A percentile compares a stretch with the other conserved stretches of the same genome.
These are phyloP conservation scores for Linum lewisii DNA, from an alignment of 345 rosid species.

Conservation along the genomic window DNA sequence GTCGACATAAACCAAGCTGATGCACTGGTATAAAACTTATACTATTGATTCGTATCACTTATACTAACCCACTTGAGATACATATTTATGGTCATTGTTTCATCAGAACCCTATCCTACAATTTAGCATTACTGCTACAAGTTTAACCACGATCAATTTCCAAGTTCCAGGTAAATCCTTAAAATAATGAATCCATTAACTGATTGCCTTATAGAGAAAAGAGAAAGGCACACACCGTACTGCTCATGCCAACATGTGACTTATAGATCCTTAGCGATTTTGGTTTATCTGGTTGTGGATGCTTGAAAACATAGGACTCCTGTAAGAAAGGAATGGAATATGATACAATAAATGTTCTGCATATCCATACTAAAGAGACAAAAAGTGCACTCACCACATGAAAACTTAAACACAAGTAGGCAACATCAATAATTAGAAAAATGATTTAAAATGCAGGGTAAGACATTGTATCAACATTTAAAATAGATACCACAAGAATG, in stretches of 20 bases:
- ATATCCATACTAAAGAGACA: background rate
- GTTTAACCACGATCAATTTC: background rate
- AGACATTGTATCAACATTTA: no score
- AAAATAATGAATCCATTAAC: background rate
- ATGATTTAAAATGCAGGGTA: background rate
- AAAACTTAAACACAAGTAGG: background rate
- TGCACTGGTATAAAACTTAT: no score
- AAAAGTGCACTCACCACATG: background rate
- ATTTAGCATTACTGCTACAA: background rate
- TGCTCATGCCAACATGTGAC: conserved; percentile 98
- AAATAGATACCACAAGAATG: no score
- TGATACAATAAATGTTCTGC: background rate
- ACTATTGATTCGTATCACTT: no score
- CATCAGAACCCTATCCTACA: no score
- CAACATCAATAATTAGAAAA: background rate
- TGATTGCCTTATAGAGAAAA: conserved; percentile 5
- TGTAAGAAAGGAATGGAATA: conserved; percentile 18
- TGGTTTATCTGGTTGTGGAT: conserved; percentile 78
- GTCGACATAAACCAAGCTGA: no score
- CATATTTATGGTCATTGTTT: no score
- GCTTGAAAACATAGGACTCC: conserved; percentile 74
- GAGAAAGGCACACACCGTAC: conserved; percentile 49
- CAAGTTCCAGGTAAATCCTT: no score
- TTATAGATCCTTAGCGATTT: conserved; percentile 85
- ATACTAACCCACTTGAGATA: no score